Base-by-base conservation (phyloP, 495 filamentous ascomycete species). In the Ascobolus immersus region DNA sequence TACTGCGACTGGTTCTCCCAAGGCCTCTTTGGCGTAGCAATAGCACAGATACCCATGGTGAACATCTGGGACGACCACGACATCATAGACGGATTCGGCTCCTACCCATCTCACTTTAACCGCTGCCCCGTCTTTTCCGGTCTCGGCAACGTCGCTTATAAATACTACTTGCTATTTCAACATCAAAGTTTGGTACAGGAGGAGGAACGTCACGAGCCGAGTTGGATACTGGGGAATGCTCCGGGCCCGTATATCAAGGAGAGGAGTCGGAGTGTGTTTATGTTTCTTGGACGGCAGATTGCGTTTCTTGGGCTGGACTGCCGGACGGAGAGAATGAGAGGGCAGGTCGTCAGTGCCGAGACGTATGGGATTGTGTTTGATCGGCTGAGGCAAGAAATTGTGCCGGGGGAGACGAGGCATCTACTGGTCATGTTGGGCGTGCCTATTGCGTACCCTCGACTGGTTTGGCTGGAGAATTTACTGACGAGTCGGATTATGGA, bases 51-150 rank as follows among this genome's bases (percentile, higher is more conserved):
- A 32, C 86, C 86, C 27, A 94, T 92, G 84, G 61, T 96, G 43
- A 96, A 96, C 51, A 77, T 96, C 40, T 93, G 74, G 59, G 86
- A 94, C 52, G 86, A 94, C 45, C 86, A 94, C 54, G 86, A 96
- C 41, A 90, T 94, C 44, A 86, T 96, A 40, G 84, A 96, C 52
- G 89, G 86, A 1, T 96, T 68, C 51, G 89, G 89, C 4, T 90
- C 80, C 0, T 96, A 96, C 47, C 69, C 82, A 1, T 65, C 90
- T 38, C 66, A 81, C 43, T 86, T 90, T 44, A 94, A 93, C 77
- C 61, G 67, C 37, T 77, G 73, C n/a, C 69, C 73, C 12, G 77
- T 94, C 10, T 89, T 96, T 44, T 73, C 69, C 2, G 86, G 86
- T 3, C 52, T 96, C 24, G 86, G 86, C 7, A 71, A 71, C 30